Evolutionary conservation across 345 rosid genomes (phyloP), one percentile per base, ranked within the genome.

Genomic region (Nephelium lappaceum): DNA sequence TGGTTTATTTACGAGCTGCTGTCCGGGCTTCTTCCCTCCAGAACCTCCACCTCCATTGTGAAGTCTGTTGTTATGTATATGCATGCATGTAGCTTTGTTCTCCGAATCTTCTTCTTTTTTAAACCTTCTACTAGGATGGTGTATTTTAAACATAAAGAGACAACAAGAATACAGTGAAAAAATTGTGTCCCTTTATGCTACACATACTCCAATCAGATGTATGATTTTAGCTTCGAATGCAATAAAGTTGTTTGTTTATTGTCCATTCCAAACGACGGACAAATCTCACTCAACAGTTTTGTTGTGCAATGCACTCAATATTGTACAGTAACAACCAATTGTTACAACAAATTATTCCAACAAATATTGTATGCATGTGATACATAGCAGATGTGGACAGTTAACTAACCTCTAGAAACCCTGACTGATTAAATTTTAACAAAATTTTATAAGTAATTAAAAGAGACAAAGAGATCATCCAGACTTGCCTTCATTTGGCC

Each of bases 401-500:
- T 75, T 23, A 36, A n/a, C n/a, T n/a, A n/a, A 66, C 45, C 41
- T 36, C 21, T 11, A 27, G 21, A 16, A 23, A 23, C 57, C 11
- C 21, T 11, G 1, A 47, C 36, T 2, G 36, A 31, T 12, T 61
- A 24, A 8, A 57, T 58, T 57, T 49, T n/a, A 58, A 73, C 76
- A 73, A 39, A 57, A 58, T 58, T 58, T n/a, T n/a, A n/a, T n/a
- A n/a, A n/a, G n/a, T n/a, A n/a, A n/a, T n/a, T n/a, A n/a, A n/a
- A n/a, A n/a, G 21, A 39, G 5, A 38, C 3, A 53, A 76, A 65
- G 7, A 72, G 39, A 15, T 31, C 3, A 15, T 51, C 65, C 73
- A 65, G 84, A 89, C 66, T 85, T 85, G 83, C 88, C 86, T 77
- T 95, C 97, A 84, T 78, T 89, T 23, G 86, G 93, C 89, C 79